A percentile compares a stretch with the other conserved stretches of the same genome.
phyloP scores from a whole-genome alignment of 108 stramenopile genomes.

The Cafeteria roenbergensis region DNA sequence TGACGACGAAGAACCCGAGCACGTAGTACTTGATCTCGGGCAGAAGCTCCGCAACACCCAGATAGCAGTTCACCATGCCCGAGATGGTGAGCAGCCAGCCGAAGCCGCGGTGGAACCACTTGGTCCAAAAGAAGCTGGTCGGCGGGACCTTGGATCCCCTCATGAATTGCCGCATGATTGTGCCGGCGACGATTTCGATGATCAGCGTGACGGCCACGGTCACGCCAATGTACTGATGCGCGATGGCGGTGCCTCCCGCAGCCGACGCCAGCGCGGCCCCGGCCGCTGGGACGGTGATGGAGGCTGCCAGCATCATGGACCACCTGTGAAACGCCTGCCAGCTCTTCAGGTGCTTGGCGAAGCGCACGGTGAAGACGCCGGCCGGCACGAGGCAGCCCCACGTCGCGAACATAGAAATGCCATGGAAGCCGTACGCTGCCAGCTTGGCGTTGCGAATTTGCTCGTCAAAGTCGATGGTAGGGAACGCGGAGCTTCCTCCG shows the following conservation, averaged over 20 bases:
- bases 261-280: not conserved
- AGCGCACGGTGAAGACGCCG: slow-evolving; percentile 2
- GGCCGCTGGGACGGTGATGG: not conserved
- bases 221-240: not conserved
- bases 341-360: not conserved
- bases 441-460: too few species aligned
- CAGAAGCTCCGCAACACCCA: not conserved
- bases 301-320: not conserved
- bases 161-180: not conserved
- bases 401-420: not conserved
- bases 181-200: not conserved
- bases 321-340: not conserved
- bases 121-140: not conserved
- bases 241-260: not conserved
- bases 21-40: not conserved
- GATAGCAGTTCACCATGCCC: not conserved
- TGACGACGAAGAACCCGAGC: not conserved
- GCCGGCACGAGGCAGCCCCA: not conserved
- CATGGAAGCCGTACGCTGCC: not conserved
- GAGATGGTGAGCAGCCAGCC: not conserved
- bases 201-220: not conserved
- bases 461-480: too few species aligned
- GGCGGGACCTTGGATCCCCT: not conserved
- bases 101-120: not conserved
- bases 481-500: not conserved